Evolutionary conservation across 1,139 yeast species (phyloP).

Genomic region (Blastobotrys capitulatus): DNA sequence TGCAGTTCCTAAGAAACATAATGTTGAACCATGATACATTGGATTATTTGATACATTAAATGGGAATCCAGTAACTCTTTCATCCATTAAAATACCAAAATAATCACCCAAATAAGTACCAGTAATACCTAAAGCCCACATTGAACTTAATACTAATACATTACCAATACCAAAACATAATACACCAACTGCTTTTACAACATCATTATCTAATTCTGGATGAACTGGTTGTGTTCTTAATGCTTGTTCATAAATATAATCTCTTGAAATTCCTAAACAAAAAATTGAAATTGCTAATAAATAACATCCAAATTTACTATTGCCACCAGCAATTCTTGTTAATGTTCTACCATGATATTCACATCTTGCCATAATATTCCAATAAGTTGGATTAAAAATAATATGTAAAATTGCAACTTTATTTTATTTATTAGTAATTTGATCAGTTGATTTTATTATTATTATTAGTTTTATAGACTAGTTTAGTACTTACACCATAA

Average conservation of each 20-base stretch:
- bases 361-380: slow-evolving; percentile 87
- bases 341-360: slow-evolving; percentile 74
- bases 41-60: slow-evolving; percentile 89
- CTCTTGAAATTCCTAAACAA: slow-evolving; percentile 76
- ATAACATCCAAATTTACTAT: slow-evolving; percentile 73
- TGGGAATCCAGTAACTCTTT: slow-evolving; percentile 90
- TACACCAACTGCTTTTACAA: slow-evolving; percentile 42
- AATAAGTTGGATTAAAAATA: slow-evolving; percentile 87
- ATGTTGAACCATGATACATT: slow-evolving; percentile 90
- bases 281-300: slow-evolving; percentile 76
- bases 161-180: slow-evolving; percentile 62
- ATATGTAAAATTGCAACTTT: slow-evolving; percentile 42
- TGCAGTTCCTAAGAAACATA: slow-evolving; percentile 87
- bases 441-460: background rate
- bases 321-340: slow-evolving; percentile 68
- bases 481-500: slow-evolving; percentile 16
- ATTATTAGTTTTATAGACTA: background rate
- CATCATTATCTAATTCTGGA: slow-evolving; percentile 35
- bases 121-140: slow-evolving; percentile 93
- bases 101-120: slow-evolving; percentile 97
- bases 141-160: slow-evolving; percentile 70
- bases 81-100: slow-evolving; percentile 89
- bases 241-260: slow-evolving; percentile 65
- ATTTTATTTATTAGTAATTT: too few species aligned
- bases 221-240: slow-evolving; percentile 45